Evolutionary conservation across 2,329 filamentous ascomycete genomes (phyloP), one percentile per base, ranked within the genome.

Genomic region (Rutstroemia sp.): DNA sequence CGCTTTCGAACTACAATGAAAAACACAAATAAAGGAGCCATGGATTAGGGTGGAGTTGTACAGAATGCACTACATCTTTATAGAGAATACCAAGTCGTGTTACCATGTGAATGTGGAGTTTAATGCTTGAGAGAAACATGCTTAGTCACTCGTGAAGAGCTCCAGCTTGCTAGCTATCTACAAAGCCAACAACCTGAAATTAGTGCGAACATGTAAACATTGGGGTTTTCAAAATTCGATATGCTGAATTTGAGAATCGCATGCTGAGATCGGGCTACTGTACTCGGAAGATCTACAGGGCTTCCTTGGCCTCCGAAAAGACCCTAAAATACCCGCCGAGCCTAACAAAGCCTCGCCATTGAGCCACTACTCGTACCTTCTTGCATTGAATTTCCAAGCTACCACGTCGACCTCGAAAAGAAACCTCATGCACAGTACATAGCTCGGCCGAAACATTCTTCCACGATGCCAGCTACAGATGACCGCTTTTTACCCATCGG

Each of bases 1-100:
- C 14, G 46, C 46, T 55, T 55, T 50, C 49, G 53, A 27, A 25
- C 14, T 14, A 55, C 44, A 23, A 55, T 50, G 46, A 55, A 50
- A 50, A 27, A 55, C 42, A 23, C 23, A 50, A 44, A 38, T 30
- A 25, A 45, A 16, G 49, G 21, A 39, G 46, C 37, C 38, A 48
- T 39, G 53, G 39, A 51, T 45, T 30, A 48, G 46, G 23, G n/a
- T 30, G 53, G 21, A 50, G 14, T 50, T 23, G 52, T 50, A 50
- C 23, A 34, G 27, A 41, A 48, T 41, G 42, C 17, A 54, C 45
- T 42, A 14, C 46, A 21, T 41, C 34, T 42, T 49, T 44, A 55
- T 55, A 48, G 44, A 54, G 30, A 54, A 54, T 54, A 54, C 44
- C 51, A 54, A 30, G 27, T 30, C 9, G 27, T 30, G 27, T 30